These are phyloP conservation scores for Porphyrellus sp. DNA, from an alignment of 1,284 basidiomycete species.

Conservation along the genomic window DNA sequence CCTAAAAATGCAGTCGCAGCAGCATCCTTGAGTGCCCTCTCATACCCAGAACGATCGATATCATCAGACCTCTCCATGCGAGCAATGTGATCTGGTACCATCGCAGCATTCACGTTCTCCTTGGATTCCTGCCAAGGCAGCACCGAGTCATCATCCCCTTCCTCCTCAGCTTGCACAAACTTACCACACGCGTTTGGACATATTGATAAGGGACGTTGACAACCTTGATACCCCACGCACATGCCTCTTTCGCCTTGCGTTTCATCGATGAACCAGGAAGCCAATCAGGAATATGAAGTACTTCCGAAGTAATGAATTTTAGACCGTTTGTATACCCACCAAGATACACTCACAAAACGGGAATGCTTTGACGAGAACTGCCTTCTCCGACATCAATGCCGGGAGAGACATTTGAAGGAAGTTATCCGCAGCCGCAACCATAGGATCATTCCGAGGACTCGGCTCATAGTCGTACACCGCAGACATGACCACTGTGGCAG, in stretches of 20 bases:
- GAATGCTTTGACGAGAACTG: too few species aligned
- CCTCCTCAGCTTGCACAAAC: conserved; percentile 9
- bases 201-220: neutral
- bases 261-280: neutral
- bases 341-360: too few species aligned
- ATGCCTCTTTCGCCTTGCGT: neutral
- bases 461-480: conserved; percentile 20
- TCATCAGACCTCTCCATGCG: conserved; percentile 18
- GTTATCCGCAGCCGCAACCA: conserved; percentile 7
- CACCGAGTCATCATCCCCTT: conserved; percentile 1
- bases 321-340: too few species aligned
- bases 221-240: neutral
- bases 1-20: conserved; percentile 22
- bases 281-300: too few species aligned
- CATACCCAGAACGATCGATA: conserved; percentile 12
- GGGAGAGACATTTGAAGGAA: neutral
- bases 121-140: conserved; percentile 15
- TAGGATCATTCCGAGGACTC: conserved; percentile 10
- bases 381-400: neutral
- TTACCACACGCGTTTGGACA: neutral
- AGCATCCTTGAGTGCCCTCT: conserved; percentile 22
- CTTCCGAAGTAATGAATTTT: too few species aligned
- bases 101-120: conserved; percentile 10
- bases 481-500: conserved; percentile 9
- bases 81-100: conserved; percentile 19